Evolutionary conservation across 1,139 yeast genomes (phyloP), one percentile per base, ranked within the genome.

Genomic region (Hansenula anomala): DNA sequence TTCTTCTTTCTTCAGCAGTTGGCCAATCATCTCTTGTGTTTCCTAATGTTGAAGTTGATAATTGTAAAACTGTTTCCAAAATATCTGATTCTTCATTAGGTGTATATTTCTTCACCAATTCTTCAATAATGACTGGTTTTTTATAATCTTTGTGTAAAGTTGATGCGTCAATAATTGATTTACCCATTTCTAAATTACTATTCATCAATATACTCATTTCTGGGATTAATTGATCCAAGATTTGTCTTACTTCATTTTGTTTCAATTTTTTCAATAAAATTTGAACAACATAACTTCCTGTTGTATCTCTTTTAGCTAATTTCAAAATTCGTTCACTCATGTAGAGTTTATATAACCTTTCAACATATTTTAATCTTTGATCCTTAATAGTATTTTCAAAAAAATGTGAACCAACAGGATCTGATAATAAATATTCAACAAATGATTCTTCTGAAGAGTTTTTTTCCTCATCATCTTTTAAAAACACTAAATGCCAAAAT

Each of bases 351-450:
- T 80, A 87, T 37, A 90, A 62, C 51, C 95, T 73, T 50, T 81
- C 85, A 33, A 84, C 75, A 53, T 78, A 78, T 49, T 78, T 81
- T 44, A 75, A 63, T 48, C 94, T 79, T 36, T 84, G 84, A 39
- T 74, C 76, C 36, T 74, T 76, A 38, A 90, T 69, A 18, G 80
- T 73, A 16, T 81, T 73, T 60, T 90, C 90, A 31, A 90, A 67
- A 64, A 90, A 89, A 62, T 89, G 97, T 1, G 95, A 83, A 1
- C 97, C 98, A 14, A 89, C 88, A 1, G 95, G 71, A 55, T 90
- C 96, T 7, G 94, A 80, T 37, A 90, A 64, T 41, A 90, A 68
- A 56, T 85, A 85, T 57, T 89, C 96, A 30, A 89, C 82, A 59
- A 84, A 89, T 1, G 92, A 77, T 47, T 78, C 89, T 58, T 89